Base-by-base conservation (phyloP, 2,329 filamentous ascomycete genomes). In the Penicillium sp. region DNA sequence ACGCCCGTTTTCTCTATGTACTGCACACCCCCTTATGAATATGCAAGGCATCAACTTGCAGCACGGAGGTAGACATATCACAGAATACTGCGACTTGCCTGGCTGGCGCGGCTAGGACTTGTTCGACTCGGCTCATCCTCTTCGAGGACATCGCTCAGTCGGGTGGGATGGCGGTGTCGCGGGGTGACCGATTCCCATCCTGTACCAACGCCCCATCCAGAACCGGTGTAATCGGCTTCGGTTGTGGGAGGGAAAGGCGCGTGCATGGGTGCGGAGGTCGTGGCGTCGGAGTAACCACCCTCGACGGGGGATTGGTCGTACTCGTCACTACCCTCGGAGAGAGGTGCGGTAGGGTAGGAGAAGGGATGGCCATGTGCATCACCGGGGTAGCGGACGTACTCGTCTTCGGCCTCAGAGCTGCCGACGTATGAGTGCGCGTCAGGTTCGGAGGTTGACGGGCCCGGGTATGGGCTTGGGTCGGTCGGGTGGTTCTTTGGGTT, bases 71-170 rank as follows among this genome's bases (percentile, higher is more conserved):
- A 5, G 31, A 10, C 31, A 20, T 4, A 5, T 61, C 50, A 67
- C 36, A 63, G 61, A 52, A 69, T 51, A 46, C 64, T 65, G n/a
- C 63, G 61, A 28, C 57, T 58, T 0, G 56, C 56, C 42, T 57
- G 78, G 64, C 82, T 85, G 9, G 82, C 82, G 56, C 85, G 87
- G 11, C 85, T 87, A 18, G 86, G 80, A 63, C 70, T 77, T n/a
- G 74, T 75, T 26, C 72, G 69, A 44, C 86, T 87, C 41, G 82
- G 77, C 69, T 94, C 88, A 56, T 93, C 87, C 54, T 94, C 89
- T 62, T 89, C 86, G 24, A 93, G 77, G 23, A 95, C 89, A 69
- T 95, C 89, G 66, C 89, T 95, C 52, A 95, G 74, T 46, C 90
- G 76, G 7, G 89, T 95, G 0, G 89, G 89, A 69, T 95, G 89